Percentiles rank a stretch among this genome's conserved stretches.
Conservation (phyloP, 352 stramenopile species). For the Plasmopara muralis region DNA sequence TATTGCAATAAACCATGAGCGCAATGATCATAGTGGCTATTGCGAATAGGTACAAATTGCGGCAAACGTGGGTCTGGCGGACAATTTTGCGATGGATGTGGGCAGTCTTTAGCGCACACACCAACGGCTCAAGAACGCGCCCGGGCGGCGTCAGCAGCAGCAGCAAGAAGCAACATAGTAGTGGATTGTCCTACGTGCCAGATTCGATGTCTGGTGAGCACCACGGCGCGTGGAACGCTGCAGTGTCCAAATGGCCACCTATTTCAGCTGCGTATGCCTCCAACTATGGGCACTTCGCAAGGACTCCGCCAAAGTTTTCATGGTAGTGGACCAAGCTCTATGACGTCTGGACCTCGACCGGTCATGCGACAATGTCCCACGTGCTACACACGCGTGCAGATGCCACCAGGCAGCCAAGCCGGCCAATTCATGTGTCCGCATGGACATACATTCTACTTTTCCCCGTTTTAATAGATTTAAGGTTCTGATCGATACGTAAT, state of each 20-base stretch:
- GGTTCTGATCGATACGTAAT: too few species aligned
- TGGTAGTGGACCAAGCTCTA: conserved; percentile 11
- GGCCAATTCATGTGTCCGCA: conserved; percentile 87
- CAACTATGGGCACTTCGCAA: conserved; percentile 35
- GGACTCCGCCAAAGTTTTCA: conserved; percentile 32
- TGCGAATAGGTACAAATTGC: conserved; percentile 54
- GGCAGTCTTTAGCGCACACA: conserved; percentile 63
- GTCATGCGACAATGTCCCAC: conserved; percentile 84
- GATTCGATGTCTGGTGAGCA: conserved; percentile 74
- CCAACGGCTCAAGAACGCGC: conserved; percentile 67
- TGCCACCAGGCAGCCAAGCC: conserved; percentile 74
- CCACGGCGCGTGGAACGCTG: conserved; percentile 56
- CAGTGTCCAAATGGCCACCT: conserved; percentile 72
- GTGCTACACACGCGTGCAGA: conserved; percentile 84
- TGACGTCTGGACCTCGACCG: conserved; percentile 29
- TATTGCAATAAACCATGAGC: conserved; percentile 1
- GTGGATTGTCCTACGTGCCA: conserved; percentile 69
- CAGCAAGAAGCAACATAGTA: conserved; percentile 61
- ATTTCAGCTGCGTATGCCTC: conserved; percentile 66
- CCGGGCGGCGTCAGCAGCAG: conserved; percentile 38
- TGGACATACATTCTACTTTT: conserved; percentile 83
- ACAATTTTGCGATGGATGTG: conserved; percentile 69
- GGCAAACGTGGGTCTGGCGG: conserved; percentile 63
- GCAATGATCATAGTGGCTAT: not conserved
- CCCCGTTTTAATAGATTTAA: conserved; percentile 27